phyloP scores from a whole-genome alignment of 108 stramenopile genomes.

The Stephanodiscus triporus region DNA sequence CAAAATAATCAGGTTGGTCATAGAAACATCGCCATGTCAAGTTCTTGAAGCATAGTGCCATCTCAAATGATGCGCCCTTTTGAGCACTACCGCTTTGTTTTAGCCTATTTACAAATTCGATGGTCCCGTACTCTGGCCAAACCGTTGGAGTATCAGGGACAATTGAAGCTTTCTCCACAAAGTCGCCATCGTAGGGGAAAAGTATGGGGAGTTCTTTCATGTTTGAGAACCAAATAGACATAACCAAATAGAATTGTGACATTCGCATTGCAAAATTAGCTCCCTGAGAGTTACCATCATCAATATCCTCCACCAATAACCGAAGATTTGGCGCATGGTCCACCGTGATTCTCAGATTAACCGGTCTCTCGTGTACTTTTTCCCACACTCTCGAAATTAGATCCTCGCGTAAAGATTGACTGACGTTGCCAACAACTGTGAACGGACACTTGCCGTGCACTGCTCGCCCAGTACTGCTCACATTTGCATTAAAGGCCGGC shows the following conservation, averaged over 20 bases:
- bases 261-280: slow-evolving; percentile 64
- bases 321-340: slow-evolving; percentile 71
- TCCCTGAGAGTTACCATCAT: slow-evolving; percentile 5
- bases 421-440: slow-evolving; percentile 1
- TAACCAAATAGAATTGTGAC: slow-evolving; percentile 75
- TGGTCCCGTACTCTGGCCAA: slow-evolving; percentile 84
- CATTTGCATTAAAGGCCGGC: slow-evolving; percentile 39
- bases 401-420: slow-evolving; percentile 23
- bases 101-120: slow-evolving; percentile 57
- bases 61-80: slow-evolving; percentile 57
- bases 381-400: slow-evolving; percentile 58
- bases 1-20: slow-evolving; percentile 61
- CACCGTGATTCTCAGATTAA: slow-evolving; percentile 54
- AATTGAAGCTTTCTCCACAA: slow-evolving; percentile 49
- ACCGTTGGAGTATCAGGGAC: slow-evolving; percentile 41
- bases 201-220: slow-evolving; percentile 82
- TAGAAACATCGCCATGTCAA: slow-evolving; percentile 63
- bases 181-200: slow-evolving; percentile 61
- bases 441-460: slow-evolving; percentile 52
- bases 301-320: slow-evolving; percentile 52
- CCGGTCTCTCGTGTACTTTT: slow-evolving; percentile 57
- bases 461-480: slow-evolving; percentile 45
- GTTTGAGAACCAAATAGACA: slow-evolving; percentile 84
- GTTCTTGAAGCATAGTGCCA: slow-evolving; percentile 48
- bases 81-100: slow-evolving; percentile 19